Base-by-base conservation (phyloP, 2,329 filamentous ascomycete species). In the Albophoma yamanashiensis region DNA sequence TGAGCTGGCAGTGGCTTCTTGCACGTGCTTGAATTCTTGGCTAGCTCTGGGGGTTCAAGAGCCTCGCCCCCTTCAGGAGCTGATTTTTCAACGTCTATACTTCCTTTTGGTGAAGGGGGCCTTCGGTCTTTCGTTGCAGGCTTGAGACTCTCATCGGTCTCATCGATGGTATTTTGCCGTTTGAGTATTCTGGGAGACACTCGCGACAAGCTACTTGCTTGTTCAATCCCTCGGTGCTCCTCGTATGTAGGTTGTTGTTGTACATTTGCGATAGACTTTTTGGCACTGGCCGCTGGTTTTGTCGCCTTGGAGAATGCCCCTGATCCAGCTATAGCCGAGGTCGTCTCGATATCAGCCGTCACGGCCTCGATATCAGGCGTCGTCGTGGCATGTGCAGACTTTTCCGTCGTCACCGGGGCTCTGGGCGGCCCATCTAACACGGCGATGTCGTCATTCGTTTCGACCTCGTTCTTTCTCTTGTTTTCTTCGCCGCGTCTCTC, bases 361-460 rank as follows among this genome's bases (percentile, higher is more conserved):
- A n/a, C n/a, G n/a, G n/a, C n/a, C 31, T 17, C 11, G 14, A 15
- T 36, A 1, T n/a, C 20, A 15, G 39, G 9, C 40, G 15, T 57
- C 27, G 15, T 14, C 7, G 15, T 22, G 22, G 39, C 17, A 6
- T 27, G 36, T 9, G 14, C 14, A n/a, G 55, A 17, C 34, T 55
- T 59, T 15, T 36, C 11, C 50, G 12, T 36, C 31, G 31, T 55
- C 17, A 17, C 27, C 15, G 27, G 52, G n/a, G 31, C 7, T 50
- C 39, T 47, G 27, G 40, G 55, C 15, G 58, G 56, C 22, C 50
- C 58, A 27, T 61, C 59, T 25, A 63, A 27, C 50, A 64, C 55
- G 4, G 64, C 59, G 15, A 60, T 57, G 45, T 64, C 59, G 15
- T 61, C 63, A 17, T 63, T 55, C 20, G 31, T 38, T 0, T 60